Evolutionary conservation across 768 basidiomycete genomes (phyloP), one percentile per base, ranked within the genome.

Genomic region (Vararia minispora): DNA sequence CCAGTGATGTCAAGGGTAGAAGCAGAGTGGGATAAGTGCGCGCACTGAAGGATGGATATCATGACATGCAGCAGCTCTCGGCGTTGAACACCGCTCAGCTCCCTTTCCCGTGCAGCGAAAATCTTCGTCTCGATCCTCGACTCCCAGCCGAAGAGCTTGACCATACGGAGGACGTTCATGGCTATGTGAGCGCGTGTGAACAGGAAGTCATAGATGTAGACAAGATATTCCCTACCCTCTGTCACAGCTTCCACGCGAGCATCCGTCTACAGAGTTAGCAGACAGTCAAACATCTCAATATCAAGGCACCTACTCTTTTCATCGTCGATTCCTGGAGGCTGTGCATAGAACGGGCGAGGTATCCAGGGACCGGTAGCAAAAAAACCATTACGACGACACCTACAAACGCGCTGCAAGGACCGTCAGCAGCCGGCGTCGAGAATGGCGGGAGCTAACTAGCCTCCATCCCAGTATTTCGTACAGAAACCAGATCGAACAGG

Each of bases 91-190:
- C 52, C 52, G 3, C 42, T 38, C 29, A 70, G 49, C 48, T 70
- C 68, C 6, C 52, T 50, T 27, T 63, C 63, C 33, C 68, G 57
- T 45, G 63, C 63, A 27, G 49, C 49, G 1, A 39, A 40, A 14
- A 50, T 14, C n/a, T 40, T 40, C n/a, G n/a, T 63, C 12, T 63
- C 40, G 33, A 66, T 64, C 45, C 66, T 68, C 7, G 62, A 58
- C 49, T 77, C 68, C 69, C 81, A 71, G 6, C 67, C 81, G 47
- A 85, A 82, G 28, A 83, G 58, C 55, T 73, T 72, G 54, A 71
- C 52, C 62, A 71, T 69, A 12, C 69, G 61, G 5, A 71, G 41
- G 42, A 64, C 55, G 16, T 50, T 48, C 41, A 65, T 48, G 13
- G 53, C n/a, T n/a, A n/a, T n/a, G n/a, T n/a, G n/a, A n/a, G n/a